Conservation (phyloP, 805 yeast species). For the Maudiozyma barnettii region DNA sequence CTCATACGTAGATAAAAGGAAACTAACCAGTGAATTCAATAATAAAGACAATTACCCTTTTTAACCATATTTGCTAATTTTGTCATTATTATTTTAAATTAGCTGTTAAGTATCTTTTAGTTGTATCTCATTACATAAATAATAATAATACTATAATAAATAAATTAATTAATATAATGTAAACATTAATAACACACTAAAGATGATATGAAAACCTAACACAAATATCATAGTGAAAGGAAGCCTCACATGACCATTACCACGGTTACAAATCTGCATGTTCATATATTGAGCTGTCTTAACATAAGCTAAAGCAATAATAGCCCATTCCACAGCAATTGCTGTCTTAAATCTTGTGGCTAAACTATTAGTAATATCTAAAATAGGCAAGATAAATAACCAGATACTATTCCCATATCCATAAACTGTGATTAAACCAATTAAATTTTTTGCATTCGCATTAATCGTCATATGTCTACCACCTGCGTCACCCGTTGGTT, state of each 20-base stretch:
- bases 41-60: neutral
- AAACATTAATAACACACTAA: slow-evolving; percentile 14
- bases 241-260: slow-evolving; percentile 1
- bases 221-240: slow-evolving; percentile 7
- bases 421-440: slow-evolving; percentile 58
- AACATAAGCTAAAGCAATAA: slow-evolving; percentile 5
- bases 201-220: slow-evolving; percentile 12
- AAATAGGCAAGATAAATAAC: slow-evolving; percentile 63
- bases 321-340: slow-evolving; percentile 3
- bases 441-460: slow-evolving; percentile 4
- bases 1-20: neutral
- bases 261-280: slow-evolving; percentile 3
- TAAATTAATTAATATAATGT: slow-evolving; percentile 9
- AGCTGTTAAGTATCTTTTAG: neutral
- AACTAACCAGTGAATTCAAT: neutral
- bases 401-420: slow-evolving; percentile 80
- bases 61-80: no score
- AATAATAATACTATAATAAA: neutral
- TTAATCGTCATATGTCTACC: neutral
- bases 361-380: slow-evolving; percentile 8
- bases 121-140: neutral
- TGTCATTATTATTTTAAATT: no score
- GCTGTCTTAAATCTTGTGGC: neutral
- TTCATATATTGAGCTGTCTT: slow-evolving; percentile 7
- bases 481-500: slow-evolving; percentile 31